Evolutionary conservation across 75 land plant species (phyloP).

Genomic region (Larix kaempferi): DNA sequence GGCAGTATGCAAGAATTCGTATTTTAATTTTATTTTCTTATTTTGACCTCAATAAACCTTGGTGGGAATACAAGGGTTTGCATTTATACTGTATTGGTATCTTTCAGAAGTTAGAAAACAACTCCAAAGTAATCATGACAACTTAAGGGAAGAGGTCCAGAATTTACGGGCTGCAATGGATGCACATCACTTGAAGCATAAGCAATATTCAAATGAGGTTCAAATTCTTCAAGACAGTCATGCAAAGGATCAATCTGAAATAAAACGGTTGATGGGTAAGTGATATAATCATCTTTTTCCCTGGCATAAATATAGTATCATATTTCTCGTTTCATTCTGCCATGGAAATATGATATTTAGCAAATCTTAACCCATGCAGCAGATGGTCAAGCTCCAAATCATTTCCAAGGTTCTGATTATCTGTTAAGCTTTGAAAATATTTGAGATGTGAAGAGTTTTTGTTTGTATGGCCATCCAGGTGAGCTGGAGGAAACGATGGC

Average conservation of each 20-base stretch:
- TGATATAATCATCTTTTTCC: background rate
- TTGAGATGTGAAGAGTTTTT: constrained; percentile 12
- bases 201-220: constrained; percentile 41
- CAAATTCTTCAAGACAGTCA: constrained; percentile 42
- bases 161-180: constrained; percentile 39
- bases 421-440: background rate
- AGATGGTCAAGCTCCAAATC: too few relatives aligned
- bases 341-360: background rate
- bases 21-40: too few relatives aligned
- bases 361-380: background rate
- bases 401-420: background rate
- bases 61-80: background rate
- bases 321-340: background rate
- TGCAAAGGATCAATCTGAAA: constrained; percentile 69
- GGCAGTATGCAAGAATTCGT: background rate
- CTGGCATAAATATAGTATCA: background rate
- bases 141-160: constrained; percentile 41
- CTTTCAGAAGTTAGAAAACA: constrained; percentile 26
- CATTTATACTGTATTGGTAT: constrained; percentile 9
- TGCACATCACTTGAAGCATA: constrained; percentile 80
- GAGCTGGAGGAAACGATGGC: constrained; percentile 64
- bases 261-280: constrained; percentile 56
- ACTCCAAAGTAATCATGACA: constrained; percentile 28
- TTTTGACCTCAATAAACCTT: background rate
- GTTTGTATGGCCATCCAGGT: constrained; percentile 31